phyloP scores from a whole-genome alignment of 495 filamentous ascomycete genomes.

The Penicillium alfredii region DNA sequence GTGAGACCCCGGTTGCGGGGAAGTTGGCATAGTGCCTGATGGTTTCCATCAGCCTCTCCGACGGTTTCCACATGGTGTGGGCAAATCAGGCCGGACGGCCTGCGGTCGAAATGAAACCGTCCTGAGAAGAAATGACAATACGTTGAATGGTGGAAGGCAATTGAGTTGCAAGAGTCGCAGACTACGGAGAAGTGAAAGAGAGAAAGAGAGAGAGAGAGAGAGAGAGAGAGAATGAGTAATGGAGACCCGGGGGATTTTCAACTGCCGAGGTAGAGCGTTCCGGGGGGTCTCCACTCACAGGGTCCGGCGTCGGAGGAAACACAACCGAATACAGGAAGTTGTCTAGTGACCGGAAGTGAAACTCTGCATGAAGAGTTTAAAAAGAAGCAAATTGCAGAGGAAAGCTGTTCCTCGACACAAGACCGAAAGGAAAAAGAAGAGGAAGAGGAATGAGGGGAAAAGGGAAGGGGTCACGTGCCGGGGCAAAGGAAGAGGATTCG shows the following conservation, averaged over 20 bases:
- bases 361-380: too few species aligned
- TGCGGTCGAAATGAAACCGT: conserved; percentile 3
- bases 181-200: too few species aligned
- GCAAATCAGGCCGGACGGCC: conserved; percentile 28
- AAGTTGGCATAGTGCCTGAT: conserved; percentile 98
- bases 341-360: conserved; percentile 1
- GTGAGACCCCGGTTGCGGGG: conserved; percentile 91
- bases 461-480: too few species aligned
- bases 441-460: too few species aligned
- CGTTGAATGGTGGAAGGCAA: too few species aligned
- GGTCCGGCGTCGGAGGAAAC: conserved; percentile 20
- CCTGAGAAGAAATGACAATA: too few species aligned
- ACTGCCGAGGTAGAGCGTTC: conserved; percentile 24
- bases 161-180: too few species aligned
- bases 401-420: too few species aligned
- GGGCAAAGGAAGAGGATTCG: too few species aligned
- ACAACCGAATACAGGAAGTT: too few species aligned
- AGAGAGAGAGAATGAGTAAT: conserved; percentile 5
- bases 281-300: conserved; percentile 11
- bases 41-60: conserved; percentile 89
- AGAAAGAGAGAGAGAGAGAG: conserved; percentile 1
- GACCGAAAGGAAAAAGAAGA: too few species aligned
- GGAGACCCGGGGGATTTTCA: conserved; percentile 14
- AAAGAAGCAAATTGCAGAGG: too few species aligned
- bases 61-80: conserved; percentile 78